Base-by-base conservation (phyloP, 2,329 filamentous ascomycete species). In the Pezicula rhizophila region DNA sequence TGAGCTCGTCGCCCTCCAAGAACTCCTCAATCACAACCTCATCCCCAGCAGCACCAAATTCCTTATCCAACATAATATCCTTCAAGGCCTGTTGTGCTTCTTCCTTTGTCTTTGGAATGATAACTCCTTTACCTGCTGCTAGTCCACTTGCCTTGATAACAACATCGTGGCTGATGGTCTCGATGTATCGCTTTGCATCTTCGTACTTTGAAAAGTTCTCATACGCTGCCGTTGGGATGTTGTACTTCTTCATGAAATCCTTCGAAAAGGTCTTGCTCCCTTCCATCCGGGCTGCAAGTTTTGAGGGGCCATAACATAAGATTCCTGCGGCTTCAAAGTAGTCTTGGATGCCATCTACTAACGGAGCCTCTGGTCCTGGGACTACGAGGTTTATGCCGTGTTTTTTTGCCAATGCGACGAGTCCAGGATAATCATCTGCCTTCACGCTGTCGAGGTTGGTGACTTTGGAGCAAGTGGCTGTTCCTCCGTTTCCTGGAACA, bases 251-350 rank as follows among this genome's bases (percentile, higher is more conserved):
- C 93, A 97, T 99, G 65, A 97, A 97, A 68, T 97, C 91, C 67
- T 99, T 99, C 53, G 88, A 90, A 68, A 95, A 97, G 10, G 92
- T 88, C 75, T 99, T 99, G 72, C 88, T 95, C 52, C 93, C 93
- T 70, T 99, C 93, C 79, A 99, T 89, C 40, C 80, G 79, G 15
- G 93, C 91, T 18, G 93, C 92, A 43, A 82, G 81, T 70, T 87
- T 83, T 49, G 84, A 87, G 5, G 93, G 93, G 2, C 92, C 40
- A 63, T 96, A 96, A 68, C 82, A 85, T 59, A 80, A 78, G 64
- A 96, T 89, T 42, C 85, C 84, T 44, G 79, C 84, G 46, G 70
- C 67, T 56, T 80, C 75, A 72, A 96, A 96, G 71, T 84, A 85
- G 61, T 84, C 85, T 62, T 89, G 84, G 51, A 95, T 84, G 49